Evolutionary conservation across 2,329 filamentous ascomycete genomes (phyloP).

Genomic region (Graphiopsis chlorocephala): DNA sequence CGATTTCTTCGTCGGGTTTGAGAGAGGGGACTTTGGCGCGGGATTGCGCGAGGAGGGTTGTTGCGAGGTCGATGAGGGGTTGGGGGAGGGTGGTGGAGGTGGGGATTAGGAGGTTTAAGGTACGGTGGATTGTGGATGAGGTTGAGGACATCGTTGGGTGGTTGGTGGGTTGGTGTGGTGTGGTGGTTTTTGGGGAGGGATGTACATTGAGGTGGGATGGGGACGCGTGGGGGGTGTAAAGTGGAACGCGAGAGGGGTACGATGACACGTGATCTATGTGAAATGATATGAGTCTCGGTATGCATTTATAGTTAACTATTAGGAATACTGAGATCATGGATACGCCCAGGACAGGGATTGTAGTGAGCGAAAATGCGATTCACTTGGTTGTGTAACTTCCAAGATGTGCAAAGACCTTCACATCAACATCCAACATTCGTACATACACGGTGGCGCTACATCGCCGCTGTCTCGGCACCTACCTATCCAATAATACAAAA

Average conservation of each 20-base stretch:
- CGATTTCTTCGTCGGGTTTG: constrained; percentile 83
- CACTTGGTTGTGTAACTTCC: not conserved
- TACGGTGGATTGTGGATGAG: constrained; percentile 70
- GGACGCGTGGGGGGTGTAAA: not conserved
- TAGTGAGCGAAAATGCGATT: not conserved
- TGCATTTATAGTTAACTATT: not conserved
- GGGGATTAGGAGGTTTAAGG: constrained; percentile 70
- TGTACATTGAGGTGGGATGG: not conserved
- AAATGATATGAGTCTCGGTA: not conserved
- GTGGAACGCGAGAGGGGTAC: not conserved
- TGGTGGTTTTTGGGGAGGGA: not conserved
- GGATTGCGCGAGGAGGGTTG: constrained; percentile 75
- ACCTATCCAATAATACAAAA: not conserved
- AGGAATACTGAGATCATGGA: not conserved
- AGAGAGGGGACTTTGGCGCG: constrained; percentile 72
- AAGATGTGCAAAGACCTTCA: not conserved
- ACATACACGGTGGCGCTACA: not conserved
- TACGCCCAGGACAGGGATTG: not conserved
- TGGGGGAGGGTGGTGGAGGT: constrained; percentile 64
- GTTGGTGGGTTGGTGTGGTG: not conserved
- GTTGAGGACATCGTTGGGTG: constrained; percentile 45
- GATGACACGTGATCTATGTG: not conserved
- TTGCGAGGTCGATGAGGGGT: constrained; percentile 65
- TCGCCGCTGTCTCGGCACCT: not conserved
- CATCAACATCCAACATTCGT: not conserved